phyloP scores from a whole-genome alignment of 139 green algal genomes.

The Tetradesmus lagerheimii region DNA sequence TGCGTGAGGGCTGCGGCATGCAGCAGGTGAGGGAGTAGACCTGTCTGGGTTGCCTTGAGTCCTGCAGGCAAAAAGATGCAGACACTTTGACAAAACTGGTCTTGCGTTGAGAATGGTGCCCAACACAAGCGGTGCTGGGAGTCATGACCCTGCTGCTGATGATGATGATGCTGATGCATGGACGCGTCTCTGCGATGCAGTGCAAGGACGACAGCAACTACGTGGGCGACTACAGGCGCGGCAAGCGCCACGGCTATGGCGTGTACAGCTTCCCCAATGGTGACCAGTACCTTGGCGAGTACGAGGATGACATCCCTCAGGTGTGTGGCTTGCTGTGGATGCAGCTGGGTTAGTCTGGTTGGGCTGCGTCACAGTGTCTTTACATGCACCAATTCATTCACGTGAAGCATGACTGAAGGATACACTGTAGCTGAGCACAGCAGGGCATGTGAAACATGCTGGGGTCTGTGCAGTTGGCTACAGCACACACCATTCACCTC shows the following conservation, averaged over 20 bases:
- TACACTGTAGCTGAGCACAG: neutral
- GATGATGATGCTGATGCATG: too few relatives aligned
- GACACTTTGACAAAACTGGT: too few relatives aligned
- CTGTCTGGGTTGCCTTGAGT: too few relatives aligned
- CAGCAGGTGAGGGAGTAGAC: conserved; percentile 64
- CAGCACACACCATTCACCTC: neutral
- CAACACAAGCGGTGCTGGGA: too few relatives aligned
- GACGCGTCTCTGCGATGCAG: conserved; percentile 33
- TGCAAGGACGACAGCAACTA: conserved; percentile 82
- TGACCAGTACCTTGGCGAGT: conserved; percentile 65
- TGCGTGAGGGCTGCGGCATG: conserved; percentile 73
- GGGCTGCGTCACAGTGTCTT: too few relatives aligned
- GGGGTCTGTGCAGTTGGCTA: too few relatives aligned
- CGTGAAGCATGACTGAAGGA: neutral
- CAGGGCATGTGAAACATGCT: neutral
- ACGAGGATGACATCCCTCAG: conserved; percentile 62
- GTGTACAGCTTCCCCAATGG: conserved; percentile 82
- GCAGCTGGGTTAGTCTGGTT: too few relatives aligned
- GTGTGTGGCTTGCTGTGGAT: neutral
- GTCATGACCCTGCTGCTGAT: neutral
- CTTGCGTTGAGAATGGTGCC: too few relatives aligned
- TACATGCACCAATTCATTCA: too few relatives aligned
- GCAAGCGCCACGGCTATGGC: conserved; percentile 77
- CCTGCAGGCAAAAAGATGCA: too few relatives aligned
- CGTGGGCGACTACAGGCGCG: conserved; percentile 71